Base-by-base conservation (phyloP, 805 yeast species). In the Sungouiella blattae region DNA sequence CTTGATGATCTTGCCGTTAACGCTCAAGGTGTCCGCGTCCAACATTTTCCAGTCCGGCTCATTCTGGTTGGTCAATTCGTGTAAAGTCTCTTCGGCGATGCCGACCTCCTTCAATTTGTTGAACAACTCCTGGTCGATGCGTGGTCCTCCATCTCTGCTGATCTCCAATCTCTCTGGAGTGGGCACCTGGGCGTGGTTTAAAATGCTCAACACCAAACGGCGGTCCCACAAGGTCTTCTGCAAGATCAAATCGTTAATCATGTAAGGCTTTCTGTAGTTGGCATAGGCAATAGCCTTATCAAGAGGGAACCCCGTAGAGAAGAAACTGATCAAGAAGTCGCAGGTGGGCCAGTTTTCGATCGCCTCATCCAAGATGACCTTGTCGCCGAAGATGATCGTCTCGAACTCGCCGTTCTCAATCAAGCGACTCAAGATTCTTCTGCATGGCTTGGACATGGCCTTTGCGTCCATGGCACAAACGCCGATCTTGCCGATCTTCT, bases 401-500 rank as follows among this genome's bases (percentile, higher is more conserved):
- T 93, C 98, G 58, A 93, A 93, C 63, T 93, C 98, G 18, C 96
- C 97, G 48, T 85, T 80, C 47, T 85, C 95, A 39, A 91, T 85
- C 54, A 93, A 67, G 35, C 96, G 70, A 58, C 86, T 88, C 50
- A 93, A 69, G 45, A 93, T 93, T 42, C 85, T 86, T 40, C 98
- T 71, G 55, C 97, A 91, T 2, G 99, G 98, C 64, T 93, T 93
- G 28, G 95, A 83, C 53, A 95, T 73, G 2, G 89, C 98, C 60
- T 93, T 93, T 40, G 89, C 82, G 60, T 93, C 99, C 97, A 93
- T 89, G 8, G 99, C 99, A 64, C 99, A 93, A 1, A 93, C 96
- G 35, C 99, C 99, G 49, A 93, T 87, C 47, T 87, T 89, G 26
- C 98, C 98, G 44, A 89, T 78, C 46, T 74, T 78, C 3, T 86